These are phyloP conservation scores for Fusarium staphyleae DNA, from an alignment of 2,329 filamentous ascomycete species.

Conservation along the genomic window DNA sequence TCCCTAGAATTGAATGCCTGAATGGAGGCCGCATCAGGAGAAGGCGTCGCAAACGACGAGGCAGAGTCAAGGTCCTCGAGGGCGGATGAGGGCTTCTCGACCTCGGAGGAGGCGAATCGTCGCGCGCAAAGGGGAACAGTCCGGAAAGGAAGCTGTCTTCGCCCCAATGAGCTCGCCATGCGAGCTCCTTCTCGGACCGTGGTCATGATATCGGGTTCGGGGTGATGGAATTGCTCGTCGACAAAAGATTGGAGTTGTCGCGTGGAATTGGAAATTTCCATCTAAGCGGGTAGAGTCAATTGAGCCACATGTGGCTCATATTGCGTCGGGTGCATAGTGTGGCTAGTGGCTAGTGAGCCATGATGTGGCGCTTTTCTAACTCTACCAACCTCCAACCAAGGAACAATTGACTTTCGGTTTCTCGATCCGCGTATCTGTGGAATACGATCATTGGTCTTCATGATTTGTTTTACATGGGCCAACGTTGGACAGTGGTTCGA, in stretches of 20 bases:
- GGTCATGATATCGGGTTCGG: constrained; percentile 47
- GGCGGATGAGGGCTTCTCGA: constrained; percentile 45
- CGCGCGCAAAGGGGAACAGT: constrained; percentile 39
- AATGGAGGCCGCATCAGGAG: constrained; percentile 48
- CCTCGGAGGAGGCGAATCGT: constrained; percentile 58
- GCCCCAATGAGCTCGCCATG: constrained; percentile 44
- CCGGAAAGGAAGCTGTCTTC: constrained; percentile 40
- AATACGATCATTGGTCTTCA: not conserved
- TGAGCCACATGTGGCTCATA: constrained; percentile 35
- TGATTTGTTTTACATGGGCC: not conserved
- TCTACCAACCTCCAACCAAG: not conserved
- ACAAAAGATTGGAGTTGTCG: constrained; percentile 36
- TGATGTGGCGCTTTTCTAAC: not conserved
- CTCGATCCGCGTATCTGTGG: not conserved
- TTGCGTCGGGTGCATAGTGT: not conserved
- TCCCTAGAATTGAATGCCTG: constrained; percentile 53
- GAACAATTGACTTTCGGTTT: not conserved
- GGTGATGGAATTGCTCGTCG: constrained; percentile 24
- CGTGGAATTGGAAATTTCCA: constrained; percentile 47
- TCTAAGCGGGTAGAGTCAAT: constrained; percentile 31
- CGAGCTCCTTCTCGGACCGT: constrained; percentile 52
- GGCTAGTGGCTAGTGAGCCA: constrained; percentile 14
- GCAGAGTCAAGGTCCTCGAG: constrained; percentile 59
- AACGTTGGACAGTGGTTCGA: not conserved
- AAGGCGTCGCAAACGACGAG: constrained; percentile 56